These are phyloP conservation scores for Phytopythium boreale DNA, from an alignment of 352 stramenopile species.

Conservation along the genomic window DNA sequence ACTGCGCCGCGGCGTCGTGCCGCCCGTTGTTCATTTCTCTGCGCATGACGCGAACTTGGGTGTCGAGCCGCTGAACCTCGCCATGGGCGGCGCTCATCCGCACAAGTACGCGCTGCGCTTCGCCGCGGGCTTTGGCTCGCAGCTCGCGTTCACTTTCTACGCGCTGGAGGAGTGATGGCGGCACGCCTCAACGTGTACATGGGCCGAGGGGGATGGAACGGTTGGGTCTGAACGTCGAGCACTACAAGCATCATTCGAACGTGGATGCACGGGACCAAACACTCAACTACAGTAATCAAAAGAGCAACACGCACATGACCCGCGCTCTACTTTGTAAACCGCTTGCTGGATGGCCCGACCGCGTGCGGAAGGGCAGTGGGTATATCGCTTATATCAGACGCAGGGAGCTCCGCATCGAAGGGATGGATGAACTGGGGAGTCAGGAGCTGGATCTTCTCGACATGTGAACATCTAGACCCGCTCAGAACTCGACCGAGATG, in stretches of 20 bases:
- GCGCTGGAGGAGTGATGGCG: conserved; percentile 36
- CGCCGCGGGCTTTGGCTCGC: conserved; percentile 94
- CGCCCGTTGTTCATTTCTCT: conserved; percentile 91
- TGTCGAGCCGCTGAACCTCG: conserved; percentile 44
- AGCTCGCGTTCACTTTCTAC: conserved; percentile 96
- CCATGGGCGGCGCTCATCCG: conserved; percentile 54
- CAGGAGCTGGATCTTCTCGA: too few relatives aligned
- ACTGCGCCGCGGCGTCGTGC: conserved; percentile 80
- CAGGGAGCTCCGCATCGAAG: not conserved
- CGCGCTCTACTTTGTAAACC: not conserved
- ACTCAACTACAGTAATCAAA: not conserved
- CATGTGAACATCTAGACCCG: too few relatives aligned
- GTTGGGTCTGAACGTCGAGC: not conserved
- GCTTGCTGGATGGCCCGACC: not conserved
- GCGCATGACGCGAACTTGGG: conserved; percentile 76
- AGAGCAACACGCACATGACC: not conserved
- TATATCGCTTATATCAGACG: conserved; percentile 7
- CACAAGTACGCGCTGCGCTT: conserved; percentile 95
- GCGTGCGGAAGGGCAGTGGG: not conserved
- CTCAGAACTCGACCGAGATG: conserved; percentile 9
- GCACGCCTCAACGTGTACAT: not conserved
- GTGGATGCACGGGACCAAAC: not conserved
- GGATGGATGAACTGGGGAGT: not conserved
- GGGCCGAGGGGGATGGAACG: not conserved
- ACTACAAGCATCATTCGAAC: not conserved